These are phyloP conservation scores for Aspergillus sparsus DNA, from an alignment of 495 filamentous ascomycete species.

Conservation along the genomic window DNA sequence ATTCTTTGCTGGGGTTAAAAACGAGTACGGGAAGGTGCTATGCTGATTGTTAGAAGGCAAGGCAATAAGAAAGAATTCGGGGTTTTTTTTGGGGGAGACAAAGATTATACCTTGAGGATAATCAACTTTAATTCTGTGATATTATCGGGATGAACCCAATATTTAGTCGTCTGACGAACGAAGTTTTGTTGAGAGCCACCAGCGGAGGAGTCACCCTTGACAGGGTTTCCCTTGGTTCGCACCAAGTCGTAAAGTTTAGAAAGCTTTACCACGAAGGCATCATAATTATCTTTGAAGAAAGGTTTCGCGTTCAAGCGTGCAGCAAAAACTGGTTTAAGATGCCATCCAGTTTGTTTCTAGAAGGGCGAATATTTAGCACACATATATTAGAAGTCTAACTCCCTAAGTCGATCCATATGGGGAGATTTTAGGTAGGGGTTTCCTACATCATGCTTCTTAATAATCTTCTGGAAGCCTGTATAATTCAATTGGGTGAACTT, in stretches of 20 bases:
- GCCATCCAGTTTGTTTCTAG: slow-evolving; percentile 93
- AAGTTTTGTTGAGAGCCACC: slow-evolving; percentile 95
- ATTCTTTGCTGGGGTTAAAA: slow-evolving; percentile 97
- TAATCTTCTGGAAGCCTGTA: slow-evolving; percentile 99
- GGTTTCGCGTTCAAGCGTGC: slow-evolving; percentile 90
- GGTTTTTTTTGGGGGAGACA: too few relatives aligned
- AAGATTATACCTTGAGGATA: slow-evolving; percentile 69
- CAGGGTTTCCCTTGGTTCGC: slow-evolving; percentile 86
- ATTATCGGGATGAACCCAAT: slow-evolving; percentile 99
- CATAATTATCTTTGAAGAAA: slow-evolving; percentile 98
- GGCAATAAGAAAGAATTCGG: too few relatives aligned
- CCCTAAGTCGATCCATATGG: background rate
- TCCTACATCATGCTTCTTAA: slow-evolving; percentile 97
- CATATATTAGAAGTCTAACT: background rate
- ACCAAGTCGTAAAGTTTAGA: slow-evolving; percentile 96
- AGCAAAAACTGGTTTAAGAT: slow-evolving; percentile 91
- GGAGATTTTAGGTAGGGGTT: background rate
- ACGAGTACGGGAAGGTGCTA: slow-evolving; percentile 93
- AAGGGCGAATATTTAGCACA: slow-evolving; percentile 18
- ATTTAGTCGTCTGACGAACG: slow-evolving; percentile 95
- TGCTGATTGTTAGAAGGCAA: slow-evolving; percentile 1
- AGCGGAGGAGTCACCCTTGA: slow-evolving; percentile 86
- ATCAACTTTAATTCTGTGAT: slow-evolving; percentile 98
- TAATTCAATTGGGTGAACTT: slow-evolving; percentile 99
- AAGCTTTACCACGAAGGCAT: slow-evolving; percentile 91